These are phyloP conservation scores for Phyllosticta capitalensis DNA, from an alignment of 2,329 filamentous ascomycete genomes.

Conservation along the genomic window DNA sequence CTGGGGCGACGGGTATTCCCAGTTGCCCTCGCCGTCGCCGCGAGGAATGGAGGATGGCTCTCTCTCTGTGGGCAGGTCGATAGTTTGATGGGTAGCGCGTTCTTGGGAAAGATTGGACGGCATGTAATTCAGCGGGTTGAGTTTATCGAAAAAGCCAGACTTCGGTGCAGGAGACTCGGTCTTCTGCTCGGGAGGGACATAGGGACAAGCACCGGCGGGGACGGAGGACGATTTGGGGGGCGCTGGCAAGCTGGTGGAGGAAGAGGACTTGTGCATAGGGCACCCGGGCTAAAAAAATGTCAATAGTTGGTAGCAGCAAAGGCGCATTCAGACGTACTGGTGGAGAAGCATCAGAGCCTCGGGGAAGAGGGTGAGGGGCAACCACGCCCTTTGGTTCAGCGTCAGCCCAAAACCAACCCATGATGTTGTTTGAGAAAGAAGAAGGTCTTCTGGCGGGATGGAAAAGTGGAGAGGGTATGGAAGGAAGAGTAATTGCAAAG, in stretches of 20 bases:
- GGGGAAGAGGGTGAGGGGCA: slow-evolving; percentile 40
- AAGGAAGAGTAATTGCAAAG: background rate
- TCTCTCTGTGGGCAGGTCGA: slow-evolving; percentile 66
- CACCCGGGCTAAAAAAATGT: slow-evolving; percentile 47
- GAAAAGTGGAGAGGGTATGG: background rate
- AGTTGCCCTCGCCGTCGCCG: slow-evolving; percentile 64
- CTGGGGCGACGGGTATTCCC: slow-evolving; percentile 97
- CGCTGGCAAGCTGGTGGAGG: slow-evolving; percentile 22
- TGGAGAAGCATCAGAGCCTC: slow-evolving; percentile 38
- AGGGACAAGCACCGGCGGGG: slow-evolving; percentile 38
- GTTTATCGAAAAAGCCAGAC: slow-evolving; percentile 50
- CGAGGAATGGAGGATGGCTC: slow-evolving; percentile 88
- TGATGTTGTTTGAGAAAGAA: slow-evolving; percentile 19
- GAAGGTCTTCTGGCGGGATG: background rate
- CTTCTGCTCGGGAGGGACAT: slow-evolving; percentile 7
- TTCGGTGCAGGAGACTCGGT: slow-evolving; percentile 23
- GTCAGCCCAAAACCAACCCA: slow-evolving; percentile 68
- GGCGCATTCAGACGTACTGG: slow-evolving; percentile 39
- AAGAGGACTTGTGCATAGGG: slow-evolving; percentile 52
- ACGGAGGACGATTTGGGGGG: slow-evolving; percentile 21
- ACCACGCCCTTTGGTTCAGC: slow-evolving; percentile 29
- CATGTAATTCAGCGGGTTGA: slow-evolving; percentile 92
- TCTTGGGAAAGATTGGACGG: slow-evolving; percentile 76
- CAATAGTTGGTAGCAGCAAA: slow-evolving; percentile 14
- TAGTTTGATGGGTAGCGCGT: slow-evolving; percentile 61